Evolutionary conservation across 1,139 yeast species (phyloP).

Genomic region (Yamadazyma trypodendri): DNA sequence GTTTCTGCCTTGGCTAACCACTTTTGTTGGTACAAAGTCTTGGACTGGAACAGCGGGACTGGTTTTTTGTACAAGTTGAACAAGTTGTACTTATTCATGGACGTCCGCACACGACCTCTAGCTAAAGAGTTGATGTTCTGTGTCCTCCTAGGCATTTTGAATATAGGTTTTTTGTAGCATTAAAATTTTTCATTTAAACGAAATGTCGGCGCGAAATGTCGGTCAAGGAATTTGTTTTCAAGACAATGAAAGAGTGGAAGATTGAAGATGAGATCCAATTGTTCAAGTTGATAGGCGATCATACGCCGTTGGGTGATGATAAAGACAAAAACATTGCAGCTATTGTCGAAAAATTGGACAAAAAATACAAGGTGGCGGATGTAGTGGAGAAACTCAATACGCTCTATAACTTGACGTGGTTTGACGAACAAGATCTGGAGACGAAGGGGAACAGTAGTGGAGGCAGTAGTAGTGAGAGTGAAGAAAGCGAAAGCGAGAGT

Average conservation of each 20-base stretch:
- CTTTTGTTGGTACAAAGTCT: constrained; percentile 82
- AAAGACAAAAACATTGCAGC: constrained; percentile 59
- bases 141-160: constrained; percentile 70
- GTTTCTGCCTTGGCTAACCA: constrained; percentile 92
- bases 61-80: constrained; percentile 80
- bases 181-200: constrained; percentile 9
- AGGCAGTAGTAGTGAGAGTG: not conserved
- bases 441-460: constrained; percentile 8
- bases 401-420: constrained; percentile 15
- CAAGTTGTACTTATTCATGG: constrained; percentile 89
- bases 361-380: constrained; percentile 36
- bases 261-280: constrained; percentile 65
- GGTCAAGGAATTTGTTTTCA: not conserved
- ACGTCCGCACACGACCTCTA: constrained; percentile 79
- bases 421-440: constrained; percentile 50
- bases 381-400: constrained; percentile 57
- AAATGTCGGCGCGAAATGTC: too few relatives aligned
- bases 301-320: constrained; percentile 62
- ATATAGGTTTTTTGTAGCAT: not conserved
- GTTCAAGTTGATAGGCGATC: constrained; percentile 64
- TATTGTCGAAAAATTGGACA: constrained; percentile 48
- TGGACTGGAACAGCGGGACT: constrained; percentile 48
- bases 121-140: constrained; percentile 56
- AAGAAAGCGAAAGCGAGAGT: constrained; percentile 6
- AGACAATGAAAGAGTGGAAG: constrained; percentile 43